These are phyloP conservation scores for Corylus americana DNA, from an alignment of 306 rosid genomes.

Conservation along the genomic window DNA sequence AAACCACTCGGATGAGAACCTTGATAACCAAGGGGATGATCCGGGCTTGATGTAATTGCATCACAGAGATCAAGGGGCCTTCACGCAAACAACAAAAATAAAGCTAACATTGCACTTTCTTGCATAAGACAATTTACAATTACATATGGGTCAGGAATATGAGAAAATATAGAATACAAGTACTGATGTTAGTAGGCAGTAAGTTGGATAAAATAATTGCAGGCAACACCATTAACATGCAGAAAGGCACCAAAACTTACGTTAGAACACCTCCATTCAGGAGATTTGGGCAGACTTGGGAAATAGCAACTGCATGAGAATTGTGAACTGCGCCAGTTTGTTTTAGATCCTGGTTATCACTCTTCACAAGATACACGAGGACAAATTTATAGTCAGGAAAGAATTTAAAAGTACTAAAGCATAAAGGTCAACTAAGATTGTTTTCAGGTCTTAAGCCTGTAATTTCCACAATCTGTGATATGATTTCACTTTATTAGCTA, in stretches of 20 bases:
- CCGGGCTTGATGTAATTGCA: conserved; percentile 61
- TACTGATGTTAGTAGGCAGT: conserved; percentile 12
- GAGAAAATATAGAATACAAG: conserved; percentile 8
- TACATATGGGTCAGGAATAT: conserved; percentile 8
- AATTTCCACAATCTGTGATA: not conserved
- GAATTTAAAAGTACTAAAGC: not conserved
- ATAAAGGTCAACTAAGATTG: not conserved
- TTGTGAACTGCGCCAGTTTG: conserved; percentile 63
- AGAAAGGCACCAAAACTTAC: conserved; percentile 54
- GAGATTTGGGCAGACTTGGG: conserved; percentile 71
- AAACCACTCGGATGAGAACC: conserved; percentile 70
- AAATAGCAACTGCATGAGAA: conserved; percentile 70
- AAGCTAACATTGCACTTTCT: conserved; percentile 13
- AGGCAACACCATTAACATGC: conserved; percentile 13
- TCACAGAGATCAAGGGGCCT: conserved; percentile 99
- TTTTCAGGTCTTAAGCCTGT: conserved; percentile 8
- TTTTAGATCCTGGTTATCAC: conserved; percentile 68
- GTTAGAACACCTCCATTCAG: conserved; percentile 70
- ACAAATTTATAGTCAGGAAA: conserved; percentile 29
- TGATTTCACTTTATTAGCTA: not conserved
- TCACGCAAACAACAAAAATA: conserved; percentile 40
- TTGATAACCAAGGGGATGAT: conserved; percentile 67
- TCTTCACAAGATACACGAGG: conserved; percentile 47
- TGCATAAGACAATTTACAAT: conserved; percentile 8
- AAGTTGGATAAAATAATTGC: not conserved